Percentiles rank a stretch among this genome's conserved stretches.
These are phyloP conservation scores for Apophysomyces trapeziformis DNA, from an alignment of 371 early-diverging fungal genomes.

Conservation along the genomic window DNA sequence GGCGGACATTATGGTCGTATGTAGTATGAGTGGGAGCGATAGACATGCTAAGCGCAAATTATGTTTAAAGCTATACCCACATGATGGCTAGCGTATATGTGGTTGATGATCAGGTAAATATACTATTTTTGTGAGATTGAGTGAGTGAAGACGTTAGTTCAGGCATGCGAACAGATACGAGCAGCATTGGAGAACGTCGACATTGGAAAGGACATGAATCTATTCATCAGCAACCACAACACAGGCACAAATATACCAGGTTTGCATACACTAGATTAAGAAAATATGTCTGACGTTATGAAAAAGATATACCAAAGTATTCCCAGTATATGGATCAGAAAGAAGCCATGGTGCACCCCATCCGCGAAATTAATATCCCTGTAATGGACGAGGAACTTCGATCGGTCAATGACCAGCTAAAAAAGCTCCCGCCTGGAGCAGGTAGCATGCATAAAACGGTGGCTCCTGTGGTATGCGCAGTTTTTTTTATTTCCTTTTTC, in stretches of 20 bases:
- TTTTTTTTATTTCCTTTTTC: neutral
- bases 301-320: slow-evolving; percentile 1
- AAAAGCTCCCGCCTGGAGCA: slow-evolving; percentile 18
- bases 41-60: neutral
- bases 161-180: slow-evolving; percentile 28
- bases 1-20: slow-evolving; percentile 29
- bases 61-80: slow-evolving; percentile 24
- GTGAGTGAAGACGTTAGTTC: neutral
- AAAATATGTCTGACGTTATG: neutral
- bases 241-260: slow-evolving; percentile 26
- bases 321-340: neutral
- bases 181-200: slow-evolving; percentile 21
- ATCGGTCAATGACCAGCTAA: slow-evolving; percentile 30
- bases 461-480: neutral
- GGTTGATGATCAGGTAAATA: slow-evolving; percentile 30
- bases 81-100: slow-evolving; percentile 33
- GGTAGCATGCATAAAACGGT: neutral
- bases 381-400: slow-evolving; percentile 33
- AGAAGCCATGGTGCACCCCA: slow-evolving; percentile 1
- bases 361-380: slow-evolving; percentile 31
- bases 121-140: neutral
- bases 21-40: slow-evolving; percentile 6
- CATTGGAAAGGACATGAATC: slow-evolving; percentile 15
- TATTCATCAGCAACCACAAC: slow-evolving; percentile 20
- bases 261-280: neutral